A percentile compares a stretch with the other conserved stretches of the same genome.
These are phyloP conservation scores for Penicillium canariense DNA, from an alignment of 495 filamentous ascomycete genomes.

Conservation along the genomic window DNA sequence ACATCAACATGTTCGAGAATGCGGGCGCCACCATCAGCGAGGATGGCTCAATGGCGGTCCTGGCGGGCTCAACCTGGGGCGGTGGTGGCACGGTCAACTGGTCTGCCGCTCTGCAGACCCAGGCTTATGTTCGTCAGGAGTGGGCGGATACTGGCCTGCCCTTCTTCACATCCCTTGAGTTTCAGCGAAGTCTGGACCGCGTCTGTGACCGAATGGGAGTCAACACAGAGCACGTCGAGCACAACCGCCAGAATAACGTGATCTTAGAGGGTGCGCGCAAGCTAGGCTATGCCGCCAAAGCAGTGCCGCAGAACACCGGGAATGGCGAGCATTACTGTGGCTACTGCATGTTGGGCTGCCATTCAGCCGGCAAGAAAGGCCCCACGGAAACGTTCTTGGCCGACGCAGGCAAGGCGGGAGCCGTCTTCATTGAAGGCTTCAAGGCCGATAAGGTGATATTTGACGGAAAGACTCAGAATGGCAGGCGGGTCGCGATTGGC, in stretches of 20 bases:
- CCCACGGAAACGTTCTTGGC: conserved; percentile 74
- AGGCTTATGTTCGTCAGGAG: conserved; percentile 75
- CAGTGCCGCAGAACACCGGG: conserved; percentile 78
- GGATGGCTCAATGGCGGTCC: conserved; percentile 58
- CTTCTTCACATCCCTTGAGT: conserved; percentile 75
- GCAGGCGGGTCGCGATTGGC: conserved; percentile 60
- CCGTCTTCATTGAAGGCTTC: conserved; percentile 78
- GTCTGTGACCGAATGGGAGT: conserved; percentile 76
- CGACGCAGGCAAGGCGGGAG: conserved; percentile 72
- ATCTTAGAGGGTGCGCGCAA: conserved; percentile 73
- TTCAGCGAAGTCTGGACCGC: conserved; percentile 72
- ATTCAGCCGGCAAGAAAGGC: conserved; percentile 69
- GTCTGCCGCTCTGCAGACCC: conserved; percentile 80
- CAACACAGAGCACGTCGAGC: conserved; percentile 60
- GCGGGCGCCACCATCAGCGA: conserved; percentile 54
- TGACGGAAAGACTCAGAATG: conserved; percentile 30
- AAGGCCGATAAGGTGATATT: conserved; percentile 66
- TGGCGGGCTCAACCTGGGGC: conserved; percentile 77
- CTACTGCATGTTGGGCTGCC: conserved; percentile 76
- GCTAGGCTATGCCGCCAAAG: conserved; percentile 67
- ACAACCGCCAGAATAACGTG: conserved; percentile 66
- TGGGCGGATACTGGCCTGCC: conserved; percentile 73
- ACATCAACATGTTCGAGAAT: conserved; percentile 62
- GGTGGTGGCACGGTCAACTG: conserved; percentile 88
- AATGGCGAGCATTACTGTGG: conserved; percentile 69